These are phyloP conservation scores for Cryoendolithus antarcticus DNA, from an alignment of 2,329 filamentous ascomycete species.

Conservation along the genomic window DNA sequence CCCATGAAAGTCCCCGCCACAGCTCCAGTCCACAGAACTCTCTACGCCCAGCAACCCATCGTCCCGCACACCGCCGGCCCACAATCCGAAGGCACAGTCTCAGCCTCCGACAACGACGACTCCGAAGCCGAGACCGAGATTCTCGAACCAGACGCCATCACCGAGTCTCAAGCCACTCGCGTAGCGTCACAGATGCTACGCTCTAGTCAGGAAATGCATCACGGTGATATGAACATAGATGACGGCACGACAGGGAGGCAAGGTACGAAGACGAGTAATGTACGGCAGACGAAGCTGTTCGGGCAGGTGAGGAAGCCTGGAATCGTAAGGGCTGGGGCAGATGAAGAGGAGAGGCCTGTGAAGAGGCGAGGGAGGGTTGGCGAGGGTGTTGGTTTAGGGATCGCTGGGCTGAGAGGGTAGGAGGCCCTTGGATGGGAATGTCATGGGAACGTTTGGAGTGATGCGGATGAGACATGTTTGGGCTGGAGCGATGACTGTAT, in stretches of 20 bases:
- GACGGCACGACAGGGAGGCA: constrained; percentile 14
- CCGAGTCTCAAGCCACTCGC: constrained; percentile 65
- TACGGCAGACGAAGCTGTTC: constrained; percentile 52
- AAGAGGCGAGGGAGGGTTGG: constrained; percentile 40
- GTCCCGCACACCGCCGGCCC: constrained; percentile 8
- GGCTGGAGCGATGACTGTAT: no score
- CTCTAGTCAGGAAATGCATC: constrained; percentile 32
- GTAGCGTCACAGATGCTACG: constrained; percentile 52
- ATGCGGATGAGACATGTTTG: no score
- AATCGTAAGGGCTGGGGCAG: constrained; percentile 22
- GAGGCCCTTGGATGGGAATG: no score
- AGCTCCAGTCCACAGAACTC: constrained; percentile 35
- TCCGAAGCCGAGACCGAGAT: constrained; percentile 46
- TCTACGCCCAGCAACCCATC: constrained; percentile 14
- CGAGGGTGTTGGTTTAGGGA: constrained; percentile 44
- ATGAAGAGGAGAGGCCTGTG: constrained; percentile 17
- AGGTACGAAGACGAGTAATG: constrained; percentile 11
- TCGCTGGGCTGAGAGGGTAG: constrained; percentile 24
- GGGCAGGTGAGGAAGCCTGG: constrained; percentile 48
- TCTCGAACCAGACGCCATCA: constrained; percentile 40
- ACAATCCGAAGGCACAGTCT: constrained; percentile 56
- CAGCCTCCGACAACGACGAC: constrained; percentile 46
- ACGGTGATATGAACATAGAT: not conserved
- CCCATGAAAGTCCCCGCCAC: constrained; percentile 32
- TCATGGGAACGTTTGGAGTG: no score